Evolutionary conservation across 2,329 filamentous ascomycete genomes (phyloP).

Genomic region (Cytospora schulzeri): DNA sequence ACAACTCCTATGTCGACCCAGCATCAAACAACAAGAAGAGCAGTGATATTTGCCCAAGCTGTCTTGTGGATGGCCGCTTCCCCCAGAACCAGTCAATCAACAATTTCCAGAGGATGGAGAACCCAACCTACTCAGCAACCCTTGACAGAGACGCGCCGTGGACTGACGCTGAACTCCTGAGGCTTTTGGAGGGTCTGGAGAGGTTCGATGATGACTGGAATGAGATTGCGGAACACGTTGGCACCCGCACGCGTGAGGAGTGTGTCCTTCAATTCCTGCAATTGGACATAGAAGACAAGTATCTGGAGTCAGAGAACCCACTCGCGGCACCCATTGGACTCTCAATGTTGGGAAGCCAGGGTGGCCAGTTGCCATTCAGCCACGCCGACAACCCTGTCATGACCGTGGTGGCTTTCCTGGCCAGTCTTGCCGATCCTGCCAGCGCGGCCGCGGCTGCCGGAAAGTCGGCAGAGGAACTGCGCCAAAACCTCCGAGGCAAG

Average conservation of each 20-base stretch:
- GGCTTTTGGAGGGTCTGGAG: conserved; percentile 88
- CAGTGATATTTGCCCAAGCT: conserved; percentile 89
- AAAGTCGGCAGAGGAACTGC: conserved; percentile 84
- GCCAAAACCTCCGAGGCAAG: conserved; percentile 74
- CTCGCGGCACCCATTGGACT: conserved; percentile 59
- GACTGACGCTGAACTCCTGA: conserved; percentile 87
- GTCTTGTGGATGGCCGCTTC: conserved; percentile 82
- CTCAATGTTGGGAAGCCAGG: conserved; percentile 68
- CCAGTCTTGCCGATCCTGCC: conserved; percentile 84
- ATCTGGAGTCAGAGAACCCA: conserved; percentile 74
- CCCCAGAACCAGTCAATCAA: conserved; percentile 75
- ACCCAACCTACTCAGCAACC: conserved; percentile 77
- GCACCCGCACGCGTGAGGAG: conserved; percentile 88
- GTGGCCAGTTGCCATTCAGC: conserved; percentile 84
- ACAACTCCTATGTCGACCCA: conserved; percentile 55
- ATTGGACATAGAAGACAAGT: conserved; percentile 96
- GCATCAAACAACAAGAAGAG: conserved; percentile 65
- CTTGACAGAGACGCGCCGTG: conserved; percentile 84
- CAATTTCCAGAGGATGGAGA: conserved; percentile 88
- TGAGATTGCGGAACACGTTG: conserved; percentile 87
- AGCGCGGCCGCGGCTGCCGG: conserved; percentile 89
- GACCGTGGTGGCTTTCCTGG: conserved; percentile 93
- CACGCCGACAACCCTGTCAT: conserved; percentile 95
- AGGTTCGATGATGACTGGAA: conserved; percentile 96
- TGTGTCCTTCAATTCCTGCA: conserved; percentile 96